Conservation (phyloP, 2,329 filamentous ascomycete species). For the Aspergillus hiratsukae region DNA sequence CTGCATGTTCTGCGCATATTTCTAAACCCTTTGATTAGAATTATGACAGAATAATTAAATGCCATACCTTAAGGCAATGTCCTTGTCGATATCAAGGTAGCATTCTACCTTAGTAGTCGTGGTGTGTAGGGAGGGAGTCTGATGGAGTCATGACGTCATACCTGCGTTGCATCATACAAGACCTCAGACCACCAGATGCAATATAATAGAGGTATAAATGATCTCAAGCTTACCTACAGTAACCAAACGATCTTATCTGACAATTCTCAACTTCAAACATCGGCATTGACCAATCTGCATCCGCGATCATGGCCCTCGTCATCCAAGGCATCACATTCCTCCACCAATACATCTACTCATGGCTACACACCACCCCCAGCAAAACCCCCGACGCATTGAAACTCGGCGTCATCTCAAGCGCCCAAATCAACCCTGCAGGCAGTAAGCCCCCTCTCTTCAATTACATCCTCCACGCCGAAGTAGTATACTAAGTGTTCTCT, state of each 20-base stretch:
- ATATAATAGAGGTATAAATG: neutral
- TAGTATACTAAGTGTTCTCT: neutral
- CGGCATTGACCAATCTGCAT: neutral
- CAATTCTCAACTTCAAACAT: neutral
- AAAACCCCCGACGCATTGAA: constrained; percentile 20
- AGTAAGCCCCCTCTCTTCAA: neutral
- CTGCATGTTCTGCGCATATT: neutral
- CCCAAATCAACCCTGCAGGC: constrained; percentile 20
- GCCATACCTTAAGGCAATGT: too few relatives aligned
- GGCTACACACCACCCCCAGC: constrained; percentile 15
- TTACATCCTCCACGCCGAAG: too few relatives aligned
- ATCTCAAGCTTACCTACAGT: neutral
- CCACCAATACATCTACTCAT: constrained; percentile 21
- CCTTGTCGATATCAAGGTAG: neutral
- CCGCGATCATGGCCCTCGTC: constrained; percentile 19
- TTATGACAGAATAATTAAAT: neutral
- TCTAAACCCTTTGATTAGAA: neutral
- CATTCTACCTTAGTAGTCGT: neutral
- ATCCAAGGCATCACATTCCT: constrained; percentile 20
- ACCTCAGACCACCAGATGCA: neutral
- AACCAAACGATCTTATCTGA: neutral
- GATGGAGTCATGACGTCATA: constrained; percentile 4
- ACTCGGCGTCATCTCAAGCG: constrained; percentile 21
- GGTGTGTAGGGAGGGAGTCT: neutral
- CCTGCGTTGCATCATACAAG: neutral